phyloP scores from a whole-genome alignment of 768 basidiomycete species.

The Boletales sp. region DNA sequence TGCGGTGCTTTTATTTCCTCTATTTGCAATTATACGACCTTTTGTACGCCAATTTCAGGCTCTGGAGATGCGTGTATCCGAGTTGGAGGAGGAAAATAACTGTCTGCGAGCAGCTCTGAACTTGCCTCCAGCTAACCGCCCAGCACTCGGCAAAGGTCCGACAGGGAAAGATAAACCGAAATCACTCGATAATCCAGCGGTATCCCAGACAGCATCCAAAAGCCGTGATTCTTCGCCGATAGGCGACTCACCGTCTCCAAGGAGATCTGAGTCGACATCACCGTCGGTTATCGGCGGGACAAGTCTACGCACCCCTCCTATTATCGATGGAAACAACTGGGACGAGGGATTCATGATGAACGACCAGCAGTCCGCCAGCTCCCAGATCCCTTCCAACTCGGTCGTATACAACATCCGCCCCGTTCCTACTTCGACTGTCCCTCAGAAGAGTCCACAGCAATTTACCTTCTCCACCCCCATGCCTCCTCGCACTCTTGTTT shows the following conservation, averaged over 20 bases:
- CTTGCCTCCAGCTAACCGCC: conserved; percentile 69
- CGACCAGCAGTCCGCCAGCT: conserved; percentile 35
- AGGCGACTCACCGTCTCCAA: conserved; percentile 44
- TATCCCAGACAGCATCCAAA: conserved; percentile 42
- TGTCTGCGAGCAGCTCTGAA: conserved; percentile 68
- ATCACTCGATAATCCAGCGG: conserved; percentile 33
- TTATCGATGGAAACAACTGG: conserved; percentile 52
- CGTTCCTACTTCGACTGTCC: conserved; percentile 42
- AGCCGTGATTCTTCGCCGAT: conserved; percentile 68
- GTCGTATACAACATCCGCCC: conserved; percentile 43
- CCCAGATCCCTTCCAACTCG: conserved; percentile 38
- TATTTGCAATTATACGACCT: conserved; percentile 39
- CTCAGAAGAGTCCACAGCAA: conserved; percentile 45
- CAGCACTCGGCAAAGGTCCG: conserved; percentile 76
- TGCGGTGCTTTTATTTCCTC: conserved; percentile 36
- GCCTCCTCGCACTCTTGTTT: conserved; percentile 41
- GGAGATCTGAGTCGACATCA: conserved; percentile 34
- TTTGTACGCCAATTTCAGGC: conserved; percentile 47
- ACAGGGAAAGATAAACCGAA: conserved; percentile 85
- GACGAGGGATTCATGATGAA: conserved; percentile 52
- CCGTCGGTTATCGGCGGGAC: conserved; percentile 30
- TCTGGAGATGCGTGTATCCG: conserved; percentile 74
- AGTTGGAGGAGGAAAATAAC: conserved; percentile 82
- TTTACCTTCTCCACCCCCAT: conserved; percentile 41
- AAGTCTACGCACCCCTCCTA: conserved; percentile 37